These are phyloP conservation scores for Pseudonitzschia delicatissima DNA, from an alignment of 108 stramenopile species.

Conservation along the genomic window DNA sequence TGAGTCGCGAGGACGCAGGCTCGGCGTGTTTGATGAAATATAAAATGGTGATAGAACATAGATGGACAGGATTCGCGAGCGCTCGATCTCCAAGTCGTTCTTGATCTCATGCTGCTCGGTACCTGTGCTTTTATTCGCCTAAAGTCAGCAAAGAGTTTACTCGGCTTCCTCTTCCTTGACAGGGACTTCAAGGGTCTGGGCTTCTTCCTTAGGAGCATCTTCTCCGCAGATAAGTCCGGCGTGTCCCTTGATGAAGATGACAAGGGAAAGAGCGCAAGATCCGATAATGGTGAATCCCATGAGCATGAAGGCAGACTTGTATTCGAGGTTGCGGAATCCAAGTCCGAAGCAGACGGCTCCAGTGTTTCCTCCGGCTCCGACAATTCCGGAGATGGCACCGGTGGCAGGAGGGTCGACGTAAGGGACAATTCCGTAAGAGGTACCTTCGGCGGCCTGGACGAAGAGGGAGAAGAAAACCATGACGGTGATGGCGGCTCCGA, in stretches of 20 bases:
- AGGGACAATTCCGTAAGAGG: constrained; percentile 80
- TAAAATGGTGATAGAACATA: too few relatives aligned
- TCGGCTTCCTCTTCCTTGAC: constrained; percentile 7
- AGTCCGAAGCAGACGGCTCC: constrained; percentile 64
- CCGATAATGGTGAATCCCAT: constrained; percentile 51
- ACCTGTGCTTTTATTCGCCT: too few relatives aligned
- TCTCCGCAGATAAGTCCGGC: constrained; percentile 48
- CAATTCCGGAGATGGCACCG: constrained; percentile 76
- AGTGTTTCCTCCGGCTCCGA: constrained; percentile 74
- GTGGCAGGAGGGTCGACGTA: constrained; percentile 75
- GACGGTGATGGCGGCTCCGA: constrained; percentile 56
- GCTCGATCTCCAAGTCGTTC: too few relatives aligned
- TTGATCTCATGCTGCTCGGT: too few relatives aligned
- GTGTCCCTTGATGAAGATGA: constrained; percentile 73
- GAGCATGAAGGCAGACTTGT: constrained; percentile 44
- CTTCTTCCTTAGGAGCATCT: constrained; percentile 16
- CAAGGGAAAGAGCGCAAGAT: constrained; percentile 40
- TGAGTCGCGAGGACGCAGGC: too few relatives aligned
- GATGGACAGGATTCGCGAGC: too few relatives aligned
- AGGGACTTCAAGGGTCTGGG: neutral
- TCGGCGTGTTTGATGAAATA: too few relatives aligned
- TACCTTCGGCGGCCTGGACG: constrained; percentile 80
- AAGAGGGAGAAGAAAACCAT: constrained; percentile 79
- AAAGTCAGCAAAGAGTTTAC: too few relatives aligned
- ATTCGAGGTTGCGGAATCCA: constrained; percentile 43